Conservation (phyloP, 345 rosid genomes). For the Geranium rotundifolium region DNA sequence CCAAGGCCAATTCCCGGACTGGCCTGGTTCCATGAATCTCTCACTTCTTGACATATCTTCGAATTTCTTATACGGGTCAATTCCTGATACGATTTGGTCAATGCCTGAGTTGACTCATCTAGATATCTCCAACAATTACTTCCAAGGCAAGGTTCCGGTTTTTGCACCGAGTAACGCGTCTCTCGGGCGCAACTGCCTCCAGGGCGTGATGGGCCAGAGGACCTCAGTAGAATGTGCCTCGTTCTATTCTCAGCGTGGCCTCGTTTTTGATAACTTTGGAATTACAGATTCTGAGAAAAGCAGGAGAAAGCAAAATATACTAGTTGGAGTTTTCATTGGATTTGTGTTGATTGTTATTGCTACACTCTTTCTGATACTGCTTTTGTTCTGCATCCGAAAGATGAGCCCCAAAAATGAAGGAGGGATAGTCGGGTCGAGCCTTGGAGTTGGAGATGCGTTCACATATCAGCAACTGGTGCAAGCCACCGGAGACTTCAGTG, state of each 20-base stretch:
- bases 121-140: slow-evolving; percentile 67
- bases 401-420: slow-evolving; percentile 30
- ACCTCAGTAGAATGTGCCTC: slow-evolving; percentile 38
- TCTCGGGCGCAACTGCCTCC: slow-evolving; percentile 65
- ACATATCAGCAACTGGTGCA: slow-evolving; percentile 63
- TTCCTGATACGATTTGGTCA: slow-evolving; percentile 53
- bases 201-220: slow-evolving; percentile 43
- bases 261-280: slow-evolving; percentile 73
- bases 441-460: slow-evolving; percentile 65
- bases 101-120: slow-evolving; percentile 48
- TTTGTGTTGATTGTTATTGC: slow-evolving; percentile 37
- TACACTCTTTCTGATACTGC: slow-evolving; percentile 22
- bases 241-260: slow-evolving; percentile 48
- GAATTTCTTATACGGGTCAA: slow-evolving; percentile 49
- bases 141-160: slow-evolving; percentile 69
- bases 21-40: slow-evolving; percentile 60
- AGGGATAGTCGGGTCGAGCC: slow-evolving; percentile 40
- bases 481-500: slow-evolving; percentile 63
- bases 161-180: slow-evolving; percentile 38
- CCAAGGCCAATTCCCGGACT: slow-evolving; percentile 70
- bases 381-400: slow-evolving; percentile 37
- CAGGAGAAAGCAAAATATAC: slow-evolving; percentile 32
- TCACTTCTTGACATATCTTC: slow-evolving; percentile 60
- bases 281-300: slow-evolving; percentile 23
- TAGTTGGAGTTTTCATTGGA: slow-evolving; percentile 59